Percentiles rank a stretch among this genome's conserved stretches.
phyloP scores from a whole-genome alignment of 345 rosid species.

The Eucalyptus cloeziana region DNA sequence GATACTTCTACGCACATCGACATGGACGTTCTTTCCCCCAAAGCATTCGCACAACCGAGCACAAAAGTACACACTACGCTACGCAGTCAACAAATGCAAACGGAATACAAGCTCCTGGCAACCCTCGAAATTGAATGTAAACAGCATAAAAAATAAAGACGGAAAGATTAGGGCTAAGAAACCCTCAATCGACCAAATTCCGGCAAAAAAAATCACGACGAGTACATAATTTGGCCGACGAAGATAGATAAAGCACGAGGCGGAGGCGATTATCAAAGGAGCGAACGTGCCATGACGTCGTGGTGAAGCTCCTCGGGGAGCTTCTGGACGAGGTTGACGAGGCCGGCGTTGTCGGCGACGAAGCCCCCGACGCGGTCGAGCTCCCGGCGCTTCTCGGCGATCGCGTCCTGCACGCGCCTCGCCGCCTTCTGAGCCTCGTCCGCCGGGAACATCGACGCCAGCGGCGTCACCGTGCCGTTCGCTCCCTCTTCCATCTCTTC shows the following conservation, averaged over 20 bases:
- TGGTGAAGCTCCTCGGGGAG: constrained; percentile 82
- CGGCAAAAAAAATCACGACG: not conserved
- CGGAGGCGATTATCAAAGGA: not conserved
- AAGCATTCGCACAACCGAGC: not conserved
- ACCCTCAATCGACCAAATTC: not conserved
- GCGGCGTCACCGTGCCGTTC: constrained; percentile 57
- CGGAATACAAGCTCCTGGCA: not conserved
- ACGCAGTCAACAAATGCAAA: not conserved
- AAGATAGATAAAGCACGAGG: not conserved
- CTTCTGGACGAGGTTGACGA: constrained; percentile 48
- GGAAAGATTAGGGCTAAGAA: not conserved
- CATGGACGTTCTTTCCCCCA: not conserved
- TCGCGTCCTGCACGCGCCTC: constrained; percentile 48
- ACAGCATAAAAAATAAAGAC: not conserved
- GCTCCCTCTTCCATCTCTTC: constrained; percentile 6
- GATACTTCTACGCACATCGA: not conserved
- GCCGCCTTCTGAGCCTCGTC: constrained; percentile 62
- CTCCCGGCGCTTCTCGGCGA: constrained; percentile 48
- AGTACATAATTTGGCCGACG: not conserved
- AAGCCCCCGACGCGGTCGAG: constrained; percentile 35
- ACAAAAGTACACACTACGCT: not conserved
- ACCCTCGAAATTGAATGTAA: not conserved
- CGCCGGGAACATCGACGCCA: constrained; percentile 53
- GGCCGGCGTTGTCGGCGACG: constrained; percentile 47
- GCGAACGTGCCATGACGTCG: constrained; percentile 50